phyloP scores from a whole-genome alignment of 2,329 filamentous ascomycete genomes.

The Colletotrichum tabaci region DNA sequence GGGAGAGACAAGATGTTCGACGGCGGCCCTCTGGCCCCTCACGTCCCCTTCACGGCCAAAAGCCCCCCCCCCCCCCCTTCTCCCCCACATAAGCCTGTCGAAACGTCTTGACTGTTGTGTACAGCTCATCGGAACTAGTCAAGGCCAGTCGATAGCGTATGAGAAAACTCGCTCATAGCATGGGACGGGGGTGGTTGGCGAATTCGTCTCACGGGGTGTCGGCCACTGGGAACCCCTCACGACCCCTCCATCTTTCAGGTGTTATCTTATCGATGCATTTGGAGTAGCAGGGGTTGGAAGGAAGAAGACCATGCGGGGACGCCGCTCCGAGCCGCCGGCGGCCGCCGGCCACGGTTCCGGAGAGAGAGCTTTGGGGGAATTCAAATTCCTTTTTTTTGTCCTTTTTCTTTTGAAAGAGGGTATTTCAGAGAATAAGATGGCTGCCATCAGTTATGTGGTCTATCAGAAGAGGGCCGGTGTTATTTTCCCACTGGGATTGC shows the following conservation, averaged over 20 bases:
- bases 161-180: conserved; percentile 11
- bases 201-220: conserved; percentile 3
- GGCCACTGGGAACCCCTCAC: conserved; percentile 6
- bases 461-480: background rate
- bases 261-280: conserved; percentile 12
- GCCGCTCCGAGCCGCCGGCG: conserved; percentile 35
- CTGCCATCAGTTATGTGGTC: no score
- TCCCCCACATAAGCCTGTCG: background rate
- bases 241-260: conserved; percentile 15
- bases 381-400: background rate
- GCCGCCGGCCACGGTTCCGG: conserved; percentile 28
- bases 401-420: no score
- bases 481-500: background rate
- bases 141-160: background rate
- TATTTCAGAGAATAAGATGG: no score
- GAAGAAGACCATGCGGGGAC: conserved; percentile 8
- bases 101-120: no score
- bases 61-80: background rate
- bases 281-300: background rate
- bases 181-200: background rate
- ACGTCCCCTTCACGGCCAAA: background rate
- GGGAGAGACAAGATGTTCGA: background rate
- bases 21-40: conserved; percentile 31
- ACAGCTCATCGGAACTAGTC: background rate
- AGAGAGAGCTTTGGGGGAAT: background rate